phyloP scores from a whole-genome alignment of 2,329 filamentous ascomycete genomes.

The Achaetomium macrosporum region DNA sequence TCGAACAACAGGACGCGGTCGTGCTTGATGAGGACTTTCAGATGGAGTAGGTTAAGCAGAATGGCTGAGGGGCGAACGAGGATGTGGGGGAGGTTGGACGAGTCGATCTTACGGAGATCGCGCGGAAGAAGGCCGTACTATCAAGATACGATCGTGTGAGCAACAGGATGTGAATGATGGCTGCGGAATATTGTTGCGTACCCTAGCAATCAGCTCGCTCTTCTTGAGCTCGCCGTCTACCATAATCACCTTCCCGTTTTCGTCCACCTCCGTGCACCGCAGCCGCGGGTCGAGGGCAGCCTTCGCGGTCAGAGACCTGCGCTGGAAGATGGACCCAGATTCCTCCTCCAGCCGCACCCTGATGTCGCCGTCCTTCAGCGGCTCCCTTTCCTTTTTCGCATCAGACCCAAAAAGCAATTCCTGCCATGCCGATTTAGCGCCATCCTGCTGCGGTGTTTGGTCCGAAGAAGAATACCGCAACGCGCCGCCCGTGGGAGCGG shows the following conservation, averaged over 20 bases:
- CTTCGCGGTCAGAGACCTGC: slow-evolving; percentile 66
- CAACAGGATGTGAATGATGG: not conserved
- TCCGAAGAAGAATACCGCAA: slow-evolving; percentile 28
- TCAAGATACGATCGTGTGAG: slow-evolving; percentile 18
- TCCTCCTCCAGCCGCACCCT: slow-evolving; percentile 45
- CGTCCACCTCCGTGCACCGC: slow-evolving; percentile 91
- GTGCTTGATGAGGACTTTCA: slow-evolving; percentile 91
- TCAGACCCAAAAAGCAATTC: slow-evolving; percentile 44
- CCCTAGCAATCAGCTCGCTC: slow-evolving; percentile 87
- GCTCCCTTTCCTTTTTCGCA: slow-evolving; percentile 29
- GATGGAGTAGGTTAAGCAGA: slow-evolving; percentile 90
- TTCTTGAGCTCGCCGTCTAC: slow-evolving; percentile 92
- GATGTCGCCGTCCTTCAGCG: slow-evolving; percentile 22
- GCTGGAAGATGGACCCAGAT: slow-evolving; percentile 55
- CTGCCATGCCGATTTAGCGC: slow-evolving; percentile 37
- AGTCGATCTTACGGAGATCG: slow-evolving; percentile 96
- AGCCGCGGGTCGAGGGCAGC: slow-evolving; percentile 78
- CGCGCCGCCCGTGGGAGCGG: slow-evolving; percentile 10
- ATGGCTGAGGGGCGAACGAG: slow-evolving; percentile 90
- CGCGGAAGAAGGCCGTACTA: slow-evolving; percentile 89
- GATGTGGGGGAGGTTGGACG: slow-evolving; percentile 89
- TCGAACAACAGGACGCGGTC: slow-evolving; percentile 92
- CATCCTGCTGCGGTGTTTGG: slow-evolving; percentile 17
- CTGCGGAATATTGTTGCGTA: slow-evolving; percentile 9
- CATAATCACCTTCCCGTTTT: slow-evolving; percentile 83